These are phyloP conservation scores for Ploettnerulaceae sp. DNA, from an alignment of 2,329 filamentous ascomycete genomes.

Conservation along the genomic window DNA sequence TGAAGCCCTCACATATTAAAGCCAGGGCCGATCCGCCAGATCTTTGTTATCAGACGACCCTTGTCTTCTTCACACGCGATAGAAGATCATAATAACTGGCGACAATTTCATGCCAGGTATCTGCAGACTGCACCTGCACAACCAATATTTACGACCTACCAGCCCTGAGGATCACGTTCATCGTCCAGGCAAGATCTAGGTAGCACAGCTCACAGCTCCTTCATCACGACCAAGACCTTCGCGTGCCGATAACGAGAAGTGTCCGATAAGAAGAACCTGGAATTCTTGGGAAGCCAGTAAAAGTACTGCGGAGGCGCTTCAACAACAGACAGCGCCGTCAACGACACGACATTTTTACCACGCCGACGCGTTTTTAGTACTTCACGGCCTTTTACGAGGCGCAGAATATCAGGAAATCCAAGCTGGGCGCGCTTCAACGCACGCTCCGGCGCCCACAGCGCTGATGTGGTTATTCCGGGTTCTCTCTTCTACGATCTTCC, in stretches of 20 bases:
- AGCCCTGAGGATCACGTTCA: constrained; percentile 3
- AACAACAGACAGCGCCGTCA: neutral
- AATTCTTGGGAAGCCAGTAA: neutral
- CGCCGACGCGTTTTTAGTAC: constrained; percentile 15
- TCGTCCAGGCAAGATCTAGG: constrained; percentile 4
- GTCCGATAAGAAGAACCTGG: constrained; percentile 12
- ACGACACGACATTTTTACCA: neutral
- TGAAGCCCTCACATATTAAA: no score
- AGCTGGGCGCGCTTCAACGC: constrained; percentile 40
- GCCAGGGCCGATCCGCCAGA: no score
- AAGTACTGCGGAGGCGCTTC: no score
- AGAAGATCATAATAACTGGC: constrained; percentile 22
- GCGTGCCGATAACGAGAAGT: constrained; percentile 15
- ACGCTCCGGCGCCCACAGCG: constrained; percentile 45
- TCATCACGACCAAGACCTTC: constrained; percentile 8
- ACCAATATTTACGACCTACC: constrained; percentile 5
- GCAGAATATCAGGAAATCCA: constrained; percentile 14
- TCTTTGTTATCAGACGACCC: no score
- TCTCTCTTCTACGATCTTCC: constrained; percentile 76
- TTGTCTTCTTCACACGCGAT: constrained; percentile 10
- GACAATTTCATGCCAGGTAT: constrained; percentile 15
- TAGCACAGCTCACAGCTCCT: constrained; percentile 4
- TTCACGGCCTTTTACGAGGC: constrained; percentile 4
- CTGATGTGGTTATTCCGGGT: constrained; percentile 81
- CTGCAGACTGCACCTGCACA: constrained; percentile 7